Evolutionary conservation across 148 eudicot genomes (phyloP).

Genomic region (Rhododendron ovatum): DNA sequence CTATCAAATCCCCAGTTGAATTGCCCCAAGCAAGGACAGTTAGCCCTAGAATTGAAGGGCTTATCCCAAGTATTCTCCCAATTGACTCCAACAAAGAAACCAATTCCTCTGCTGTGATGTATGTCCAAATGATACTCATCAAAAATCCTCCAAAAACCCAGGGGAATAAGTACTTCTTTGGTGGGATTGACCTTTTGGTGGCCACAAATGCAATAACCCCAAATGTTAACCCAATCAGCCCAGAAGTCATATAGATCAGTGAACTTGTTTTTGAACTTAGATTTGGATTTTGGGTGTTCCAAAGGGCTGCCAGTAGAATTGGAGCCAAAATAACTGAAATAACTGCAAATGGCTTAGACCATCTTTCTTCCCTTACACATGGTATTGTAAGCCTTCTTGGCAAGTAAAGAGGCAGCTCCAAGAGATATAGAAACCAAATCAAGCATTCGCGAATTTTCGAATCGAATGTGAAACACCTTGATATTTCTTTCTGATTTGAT

Average conservation of each 20-base stretch:
- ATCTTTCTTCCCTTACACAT: slow-evolving; percentile 8
- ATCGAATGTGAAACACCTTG: neutral
- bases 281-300: slow-evolving; percentile 13
- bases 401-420: slow-evolving; percentile 19
- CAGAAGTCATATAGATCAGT: neutral
- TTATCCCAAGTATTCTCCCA: slow-evolving; percentile 15
- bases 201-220: neutral
- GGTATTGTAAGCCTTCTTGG: slow-evolving; percentile 23
- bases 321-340: slow-evolving; percentile 19
- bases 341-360: slow-evolving; percentile 21
- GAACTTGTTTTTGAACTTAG: neutral
- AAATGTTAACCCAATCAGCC: slow-evolving; percentile 5
- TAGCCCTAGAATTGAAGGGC: slow-evolving; percentile 18
- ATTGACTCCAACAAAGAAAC: slow-evolving; percentile 16
- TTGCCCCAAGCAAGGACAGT: slow-evolving; percentile 25
- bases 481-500: neutral
- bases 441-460: neutral
- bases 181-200: slow-evolving; percentile 5
- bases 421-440: neutral
- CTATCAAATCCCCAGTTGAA: slow-evolving; percentile 19
- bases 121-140: slow-evolving; percentile 22
- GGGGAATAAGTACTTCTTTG: slow-evolving; percentile 4
- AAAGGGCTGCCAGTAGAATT: slow-evolving; percentile 12
- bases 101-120: slow-evolving; percentile 16
- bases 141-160: slow-evolving; percentile 14